These are phyloP conservation scores for Hypoxylon sp. DNA, from an alignment of 2,329 filamentous ascomycete species.

Conservation along the genomic window DNA sequence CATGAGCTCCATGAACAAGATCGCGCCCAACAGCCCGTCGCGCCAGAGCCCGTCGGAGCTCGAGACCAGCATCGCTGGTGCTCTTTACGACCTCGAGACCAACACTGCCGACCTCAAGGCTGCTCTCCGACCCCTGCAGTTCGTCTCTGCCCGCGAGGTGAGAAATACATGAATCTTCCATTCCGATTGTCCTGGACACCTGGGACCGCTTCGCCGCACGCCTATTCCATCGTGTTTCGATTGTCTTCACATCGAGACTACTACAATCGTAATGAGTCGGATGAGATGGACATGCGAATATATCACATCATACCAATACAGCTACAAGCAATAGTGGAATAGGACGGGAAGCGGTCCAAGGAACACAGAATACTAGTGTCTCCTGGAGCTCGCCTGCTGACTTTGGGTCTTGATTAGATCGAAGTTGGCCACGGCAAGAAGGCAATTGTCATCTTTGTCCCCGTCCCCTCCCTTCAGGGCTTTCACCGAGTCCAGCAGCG, in stretches of 20 bases:
- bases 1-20: slow-evolving; percentile 93
- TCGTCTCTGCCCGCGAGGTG: slow-evolving; percentile 99
- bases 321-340: slow-evolving; percentile 59
- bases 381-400: slow-evolving; percentile 81
- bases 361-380: slow-evolving; percentile 53
- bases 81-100: slow-evolving; percentile 98
- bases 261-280: slow-evolving; percentile 27
- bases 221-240: slow-evolving; percentile 40
- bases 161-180: slow-evolving; percentile 57
- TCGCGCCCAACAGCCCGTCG: slow-evolving; percentile 95
- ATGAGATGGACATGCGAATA: slow-evolving; percentile 29
- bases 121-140: slow-evolving; percentile 95
- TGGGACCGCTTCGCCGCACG: slow-evolving; percentile 36
- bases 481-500: slow-evolving; percentile 99
- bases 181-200: slow-evolving; percentile 25
- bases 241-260: slow-evolving; percentile 15
- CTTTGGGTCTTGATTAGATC: slow-evolving; percentile 80
- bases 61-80: slow-evolving; percentile 94
- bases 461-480: slow-evolving; percentile 95
- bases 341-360: slow-evolving; percentile 80
- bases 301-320: slow-evolving; percentile 33
- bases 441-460: slow-evolving; percentile 99
- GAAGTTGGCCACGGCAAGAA: slow-evolving; percentile 99
- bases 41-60: slow-evolving; percentile 96
- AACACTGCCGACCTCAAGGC: slow-evolving; percentile 98